Percentiles rank a stretch among this genome's conserved stretches.
Conservation (phyloP, 2,329 filamentous ascomycete genomes). For the Xylariomycetidae sp. region DNA sequence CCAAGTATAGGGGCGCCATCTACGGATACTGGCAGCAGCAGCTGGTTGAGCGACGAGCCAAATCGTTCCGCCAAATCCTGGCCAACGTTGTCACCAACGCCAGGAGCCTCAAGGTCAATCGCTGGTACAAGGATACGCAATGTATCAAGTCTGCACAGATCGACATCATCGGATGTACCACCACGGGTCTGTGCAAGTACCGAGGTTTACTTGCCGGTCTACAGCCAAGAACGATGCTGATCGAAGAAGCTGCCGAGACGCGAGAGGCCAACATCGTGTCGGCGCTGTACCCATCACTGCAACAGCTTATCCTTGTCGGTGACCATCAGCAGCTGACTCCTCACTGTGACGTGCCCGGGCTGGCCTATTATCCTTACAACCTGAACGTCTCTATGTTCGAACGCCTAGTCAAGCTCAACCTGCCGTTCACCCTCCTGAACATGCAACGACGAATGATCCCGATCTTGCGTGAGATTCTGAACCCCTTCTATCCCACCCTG, state of each 20-base stretch:
- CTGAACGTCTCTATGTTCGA: conserved; percentile 77
- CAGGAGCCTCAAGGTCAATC: conserved; percentile 49
- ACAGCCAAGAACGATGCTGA: conserved; percentile 62
- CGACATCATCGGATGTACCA: conserved; percentile 63
- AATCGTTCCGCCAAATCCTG: conserved; percentile 45
- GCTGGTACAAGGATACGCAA: conserved; percentile 52
- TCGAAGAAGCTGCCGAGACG: conserved; percentile 79
- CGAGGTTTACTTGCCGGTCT: conserved; percentile 63
- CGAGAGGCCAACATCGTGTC: conserved; percentile 57
- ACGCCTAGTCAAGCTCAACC: conserved; percentile 60
- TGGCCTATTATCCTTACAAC: conserved; percentile 57
- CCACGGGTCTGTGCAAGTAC: conserved; percentile 78
- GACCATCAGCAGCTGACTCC: conserved; percentile 78
- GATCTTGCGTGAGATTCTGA: conserved; percentile 38
- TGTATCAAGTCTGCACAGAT: conserved; percentile 33
- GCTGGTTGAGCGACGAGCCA: conserved; percentile 43
- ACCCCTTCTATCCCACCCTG: conserved; percentile 42
- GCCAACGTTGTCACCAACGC: conserved; percentile 45
- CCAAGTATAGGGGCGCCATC: conserved; percentile 53
- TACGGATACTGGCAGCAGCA: conserved; percentile 61
- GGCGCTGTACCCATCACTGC: conserved; percentile 44
- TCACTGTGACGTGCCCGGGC: conserved; percentile 56
- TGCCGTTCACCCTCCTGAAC: conserved; percentile 61
- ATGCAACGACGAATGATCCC: conserved; percentile 61
- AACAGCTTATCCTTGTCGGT: conserved; percentile 59